Evolutionary conservation across 768 basidiomycete species (phyloP), one percentile per base, ranked within the genome.

Genomic region (Collybiopsis confluens): DNA sequence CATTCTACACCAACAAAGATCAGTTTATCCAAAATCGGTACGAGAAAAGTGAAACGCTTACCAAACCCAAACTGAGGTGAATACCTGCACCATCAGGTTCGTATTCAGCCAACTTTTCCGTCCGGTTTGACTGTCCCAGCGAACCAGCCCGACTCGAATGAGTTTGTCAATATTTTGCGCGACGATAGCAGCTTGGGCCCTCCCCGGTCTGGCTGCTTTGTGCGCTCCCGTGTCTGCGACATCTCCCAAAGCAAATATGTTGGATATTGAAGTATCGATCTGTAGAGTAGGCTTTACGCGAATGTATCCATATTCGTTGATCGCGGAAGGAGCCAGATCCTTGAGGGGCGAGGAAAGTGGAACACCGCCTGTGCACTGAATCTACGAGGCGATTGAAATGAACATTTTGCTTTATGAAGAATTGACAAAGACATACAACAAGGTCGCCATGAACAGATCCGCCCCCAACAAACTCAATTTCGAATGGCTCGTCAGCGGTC

Each of bases 391-490:
- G 7, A 15, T n/a, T n/a, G n/a, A n/a, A n/a, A n/a, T n/a, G n/a
- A n/a, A n/a, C n/a, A n/a, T n/a, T n/a, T n/a, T n/a, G n/a, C n/a
- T n/a, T n/a, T n/a, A n/a, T 4, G 38, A 42, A 38, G 26, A 41
- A 5, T 10, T 30, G 20, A 20, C 23, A 26, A 28, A 24, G 48
- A 63, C 73, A 6, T 57, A 77, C 75, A 21, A 76, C 66, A 5
- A 75, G 60, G 56, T 78, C 72, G 1, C 72, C 74, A 15, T 61
- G 58, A n/a, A 78, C 58, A 27, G 64, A 61, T 24, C 66, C 61
- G 4, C 77, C 78, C 33, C 72, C 70, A 24, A 63, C 49, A 2
- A 75, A 72, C 41, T 63, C 60, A 11, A 78, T 68, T 47, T 65
- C 56, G 33, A 59, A 62, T 16, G 54, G 57, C 9, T 60, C 37